Evolutionary conservation across 768 basidiomycete genomes (phyloP), one percentile per base, ranked within the genome.

Genomic region (Terana coerulea): DNA sequence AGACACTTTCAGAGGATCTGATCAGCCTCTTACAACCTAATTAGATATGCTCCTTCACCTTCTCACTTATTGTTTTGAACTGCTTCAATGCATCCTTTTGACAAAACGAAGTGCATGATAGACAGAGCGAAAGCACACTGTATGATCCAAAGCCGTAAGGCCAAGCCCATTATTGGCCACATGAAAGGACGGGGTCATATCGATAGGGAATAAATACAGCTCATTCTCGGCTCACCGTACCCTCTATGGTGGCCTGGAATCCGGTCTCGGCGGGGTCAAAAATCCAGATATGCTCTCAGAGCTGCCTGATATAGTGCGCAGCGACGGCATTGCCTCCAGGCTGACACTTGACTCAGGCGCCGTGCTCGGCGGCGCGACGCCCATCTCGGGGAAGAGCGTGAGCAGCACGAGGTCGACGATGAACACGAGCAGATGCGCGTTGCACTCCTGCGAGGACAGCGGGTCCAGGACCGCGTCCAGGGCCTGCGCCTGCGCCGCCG

Each of bases 381-480:
- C 76, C 59, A 95, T 69, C 67, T 94, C 92, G 0, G 94, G 93
- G 58, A 93, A 91, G 31, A 95, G 59, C 2, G 75, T 74, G 31
- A 84, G 63, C n/a, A 95, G 61, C 2, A 91, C 42, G 8, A 83
- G 71, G 58, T 97, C 94, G 14, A 95, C 65, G 1, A 95, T 52
- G 58, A 91, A 74, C 34, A 91, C 70, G 0, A 83, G 68, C 1
- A 97, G 74, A 57, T 94, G 94, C 1, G 79, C 74, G 64, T 97
- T 98, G 64, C 93, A 95, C 44, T 75, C 72, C 28, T 72, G 63
- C 44, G 78, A 79, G 43, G 75, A 72, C 19, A 92, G 72, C 10
- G 81, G 81, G 26, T 85, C 85, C 3, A 91, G 67, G 1, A 80
- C 76, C 0, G 67, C 71, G 3, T 72, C 72, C 22, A 89, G 59